A percentile compares a stretch with the other conserved stretches of the same genome.
phyloP scores from a whole-genome alignment of 352 stramenopile species.

The Phytophthora ramorum region DNA sequence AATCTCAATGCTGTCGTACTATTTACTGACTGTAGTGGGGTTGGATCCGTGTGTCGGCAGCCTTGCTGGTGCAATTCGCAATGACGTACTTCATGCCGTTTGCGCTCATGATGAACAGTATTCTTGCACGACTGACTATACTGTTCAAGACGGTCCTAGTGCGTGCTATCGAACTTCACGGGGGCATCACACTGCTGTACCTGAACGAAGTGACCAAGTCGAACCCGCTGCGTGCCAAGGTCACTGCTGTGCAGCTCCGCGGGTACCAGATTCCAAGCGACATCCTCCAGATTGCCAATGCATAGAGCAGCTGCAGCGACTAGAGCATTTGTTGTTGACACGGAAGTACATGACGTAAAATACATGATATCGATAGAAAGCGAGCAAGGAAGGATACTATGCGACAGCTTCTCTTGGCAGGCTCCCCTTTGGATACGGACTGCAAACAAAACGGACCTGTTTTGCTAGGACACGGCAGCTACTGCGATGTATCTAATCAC shows the following conservation, averaged over 20 bases:
- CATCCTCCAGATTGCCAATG: slow-evolving; percentile 64
- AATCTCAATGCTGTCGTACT: not conserved
- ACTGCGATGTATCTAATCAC: slow-evolving; percentile 25
- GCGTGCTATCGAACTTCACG: slow-evolving; percentile 68
- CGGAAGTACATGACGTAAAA: slow-evolving; percentile 36
- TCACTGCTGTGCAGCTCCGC: slow-evolving; percentile 73
- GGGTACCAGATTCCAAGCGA: slow-evolving; percentile 65
- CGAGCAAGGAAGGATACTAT: slow-evolving; percentile 12
- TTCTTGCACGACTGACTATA: slow-evolving; percentile 66
- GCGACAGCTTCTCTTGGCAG: slow-evolving; percentile 2
- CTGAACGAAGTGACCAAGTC: slow-evolving; percentile 82
- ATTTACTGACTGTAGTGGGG: slow-evolving; percentile 10
- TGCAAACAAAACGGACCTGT: slow-evolving; percentile 26
- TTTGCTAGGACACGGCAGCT: slow-evolving; percentile 13
- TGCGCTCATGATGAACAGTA: slow-evolving; percentile 77
- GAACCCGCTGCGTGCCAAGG: slow-evolving; percentile 78
- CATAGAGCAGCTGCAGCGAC: slow-evolving; percentile 36
- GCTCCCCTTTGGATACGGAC: slow-evolving; percentile 10
- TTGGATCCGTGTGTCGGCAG: slow-evolving; percentile 21
- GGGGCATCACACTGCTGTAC: slow-evolving; percentile 74
- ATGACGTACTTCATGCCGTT: slow-evolving; percentile 93
- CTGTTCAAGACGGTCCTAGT: slow-evolving; percentile 73
- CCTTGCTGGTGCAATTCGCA: slow-evolving; percentile 71
- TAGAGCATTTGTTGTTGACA: slow-evolving; percentile 1
- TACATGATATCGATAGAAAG: slow-evolving; percentile 41